phyloP scores from a whole-genome alignment of 2,329 filamentous ascomycete species.

The Pseudonectria foliicola region DNA sequence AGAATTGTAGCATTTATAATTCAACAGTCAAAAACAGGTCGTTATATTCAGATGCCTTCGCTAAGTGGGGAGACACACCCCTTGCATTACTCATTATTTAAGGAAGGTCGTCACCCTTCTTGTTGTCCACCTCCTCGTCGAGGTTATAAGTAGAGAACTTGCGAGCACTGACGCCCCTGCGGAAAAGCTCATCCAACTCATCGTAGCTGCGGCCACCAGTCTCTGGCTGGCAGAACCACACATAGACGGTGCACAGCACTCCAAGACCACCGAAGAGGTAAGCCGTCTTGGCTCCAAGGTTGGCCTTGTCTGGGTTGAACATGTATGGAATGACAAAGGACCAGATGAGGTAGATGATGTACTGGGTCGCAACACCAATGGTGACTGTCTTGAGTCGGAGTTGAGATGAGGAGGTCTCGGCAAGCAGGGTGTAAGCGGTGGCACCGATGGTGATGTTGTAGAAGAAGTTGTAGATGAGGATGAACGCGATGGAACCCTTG shows the following conservation, averaged over 20 bases:
- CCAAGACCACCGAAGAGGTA: slow-evolving; percentile 28
- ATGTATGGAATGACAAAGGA: slow-evolving; percentile 15
- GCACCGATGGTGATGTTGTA: slow-evolving; percentile 16
- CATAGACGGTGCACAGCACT: slow-evolving; percentile 24
- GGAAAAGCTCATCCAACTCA: slow-evolving; percentile 22
- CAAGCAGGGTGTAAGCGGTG: slow-evolving; percentile 12
- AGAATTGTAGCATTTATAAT: too few species aligned
- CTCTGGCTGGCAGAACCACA: slow-evolving; percentile 32
- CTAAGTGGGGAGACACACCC: too few species aligned
- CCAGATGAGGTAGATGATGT: slow-evolving; percentile 12
- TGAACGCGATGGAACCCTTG: slow-evolving; percentile 10
- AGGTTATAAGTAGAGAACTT: slow-evolving; percentile 17
- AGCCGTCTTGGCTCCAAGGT: slow-evolving; percentile 14
- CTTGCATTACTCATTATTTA: too few species aligned
- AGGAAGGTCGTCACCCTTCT: too few species aligned
- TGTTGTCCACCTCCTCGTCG: too few species aligned
- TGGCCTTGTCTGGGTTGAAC: slow-evolving; percentile 15
- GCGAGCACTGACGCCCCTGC: slow-evolving; percentile 17
- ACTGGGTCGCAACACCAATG: slow-evolving; percentile 12
- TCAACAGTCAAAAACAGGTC: too few species aligned
- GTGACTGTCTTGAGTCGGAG: slow-evolving; percentile 13
- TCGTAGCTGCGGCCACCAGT: slow-evolving; percentile 18
- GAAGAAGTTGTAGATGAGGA: slow-evolving; percentile 12
- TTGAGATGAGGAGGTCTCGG: slow-evolving; percentile 11
- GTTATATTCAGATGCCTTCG: too few species aligned